A percentile compares a stretch with the other conserved stretches of the same genome.
phyloP scores from a whole-genome alignment of 2,329 filamentous ascomycete species.

The Cladophialophora chaetospira region DNA sequence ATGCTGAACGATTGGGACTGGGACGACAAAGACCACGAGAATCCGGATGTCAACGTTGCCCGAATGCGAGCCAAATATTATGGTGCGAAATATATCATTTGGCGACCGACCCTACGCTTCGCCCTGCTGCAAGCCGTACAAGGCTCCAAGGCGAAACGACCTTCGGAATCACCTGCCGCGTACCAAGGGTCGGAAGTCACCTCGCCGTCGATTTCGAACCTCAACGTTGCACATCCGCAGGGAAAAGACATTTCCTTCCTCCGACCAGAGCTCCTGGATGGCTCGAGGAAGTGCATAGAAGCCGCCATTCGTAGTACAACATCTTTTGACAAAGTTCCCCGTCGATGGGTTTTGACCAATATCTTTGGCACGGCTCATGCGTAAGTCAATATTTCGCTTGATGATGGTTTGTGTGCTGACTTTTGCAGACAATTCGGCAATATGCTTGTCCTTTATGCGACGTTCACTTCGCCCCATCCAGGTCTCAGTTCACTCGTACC shows the following conservation, averaged over 20 bases:
- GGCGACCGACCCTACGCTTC: conserved; percentile 72
- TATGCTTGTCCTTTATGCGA: conserved; percentile 83
- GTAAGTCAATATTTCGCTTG: conserved; percentile 59
- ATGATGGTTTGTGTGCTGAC: conserved; percentile 32
- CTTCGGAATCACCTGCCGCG: conserved; percentile 38
- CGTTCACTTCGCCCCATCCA: conserved; percentile 64
- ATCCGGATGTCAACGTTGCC: conserved; percentile 75
- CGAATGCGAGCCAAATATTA: conserved; percentile 92
- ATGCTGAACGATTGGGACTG: conserved; percentile 57
- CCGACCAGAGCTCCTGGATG: conserved; percentile 40
- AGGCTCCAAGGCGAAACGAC: conserved; percentile 9
- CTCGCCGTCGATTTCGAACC: conserved; percentile 40
- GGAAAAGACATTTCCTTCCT: conserved; percentile 38
- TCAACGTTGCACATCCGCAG: conserved; percentile 37
- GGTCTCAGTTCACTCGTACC: conserved; percentile 60
- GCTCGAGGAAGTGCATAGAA: conserved; percentile 65
- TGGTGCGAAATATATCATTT: conserved; percentile 86
- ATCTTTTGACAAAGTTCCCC: conserved; percentile 69
- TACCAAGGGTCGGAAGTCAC: conserved; percentile 40
- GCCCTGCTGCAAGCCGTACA: conserved; percentile 50
- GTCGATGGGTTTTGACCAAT: conserved; percentile 85
- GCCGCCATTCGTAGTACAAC: conserved; percentile 82
- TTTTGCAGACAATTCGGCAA: conserved; percentile 87
- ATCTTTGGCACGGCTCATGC: conserved; percentile 94
- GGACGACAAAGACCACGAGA: conserved; percentile 68